These are phyloP conservation scores for Pseudogymnoascus sp. DNA, from an alignment of 2,329 filamentous ascomycete species.

Conservation along the genomic window DNA sequence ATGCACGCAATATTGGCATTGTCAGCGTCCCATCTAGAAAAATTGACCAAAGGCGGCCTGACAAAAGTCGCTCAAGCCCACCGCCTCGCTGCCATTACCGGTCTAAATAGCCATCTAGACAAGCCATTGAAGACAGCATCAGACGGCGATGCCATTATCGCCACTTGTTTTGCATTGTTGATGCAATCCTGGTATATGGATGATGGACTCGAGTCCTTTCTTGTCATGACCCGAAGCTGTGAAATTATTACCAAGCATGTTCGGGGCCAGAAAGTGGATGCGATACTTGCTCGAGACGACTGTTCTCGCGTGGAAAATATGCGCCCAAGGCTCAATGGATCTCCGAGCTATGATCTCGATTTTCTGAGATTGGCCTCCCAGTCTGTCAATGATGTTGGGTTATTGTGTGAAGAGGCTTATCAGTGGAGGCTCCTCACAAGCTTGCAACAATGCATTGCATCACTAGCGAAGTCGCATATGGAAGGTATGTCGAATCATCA, in stretches of 20 bases:
- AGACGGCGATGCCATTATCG: constrained; percentile 13
- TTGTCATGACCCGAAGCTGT: constrained; percentile 52
- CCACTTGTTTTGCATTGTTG: constrained; percentile 48
- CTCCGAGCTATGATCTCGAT: neutral
- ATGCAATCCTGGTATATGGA: constrained; percentile 51
- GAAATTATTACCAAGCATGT: constrained; percentile 44
- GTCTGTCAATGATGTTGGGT: neutral
- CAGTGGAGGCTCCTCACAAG: neutral
- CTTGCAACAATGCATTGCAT: neutral
- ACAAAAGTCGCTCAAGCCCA: constrained; percentile 12
- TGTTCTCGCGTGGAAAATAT: constrained; percentile 4
- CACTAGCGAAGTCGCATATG: neutral
- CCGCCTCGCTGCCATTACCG: constrained; percentile 13
- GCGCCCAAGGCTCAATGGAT: neutral
- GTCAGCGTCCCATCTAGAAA: constrained; percentile 15
- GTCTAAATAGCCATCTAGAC: constrained; percentile 13
- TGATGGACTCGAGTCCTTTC: constrained; percentile 52
- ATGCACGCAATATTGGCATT: constrained; percentile 16
- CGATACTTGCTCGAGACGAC: neutral
- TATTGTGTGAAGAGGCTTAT: neutral
- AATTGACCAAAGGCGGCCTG: constrained; percentile 6
- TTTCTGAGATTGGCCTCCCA: neutral
- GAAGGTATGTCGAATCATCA: neutral
- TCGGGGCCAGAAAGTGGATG: neutral
- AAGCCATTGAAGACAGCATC: constrained; percentile 1